Percentiles rank a stretch among this genome's conserved stretches.
Conservation (phyloP, 495 filamentous ascomycete genomes). For the Chaetomidium leptoderma region DNA sequence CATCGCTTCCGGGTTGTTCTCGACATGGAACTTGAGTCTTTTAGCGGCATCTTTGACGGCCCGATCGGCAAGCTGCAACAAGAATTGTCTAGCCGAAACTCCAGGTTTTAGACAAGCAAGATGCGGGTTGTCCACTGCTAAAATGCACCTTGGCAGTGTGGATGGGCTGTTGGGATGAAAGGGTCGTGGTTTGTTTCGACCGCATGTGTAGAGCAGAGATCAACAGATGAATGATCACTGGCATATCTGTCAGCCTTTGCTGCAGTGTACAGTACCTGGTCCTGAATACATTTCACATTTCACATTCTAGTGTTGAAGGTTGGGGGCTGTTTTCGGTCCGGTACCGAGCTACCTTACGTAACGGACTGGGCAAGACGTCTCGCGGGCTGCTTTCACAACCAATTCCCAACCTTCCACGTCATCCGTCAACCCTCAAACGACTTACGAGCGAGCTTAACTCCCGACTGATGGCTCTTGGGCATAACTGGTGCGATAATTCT, state of each 20-base stretch:
- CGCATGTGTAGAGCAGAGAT: background rate
- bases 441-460: too few species aligned
- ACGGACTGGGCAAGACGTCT: too few species aligned
- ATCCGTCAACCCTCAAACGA: background rate
- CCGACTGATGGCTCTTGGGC: background rate
- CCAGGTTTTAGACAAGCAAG: slow-evolving; percentile 5
- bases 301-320: too few species aligned
- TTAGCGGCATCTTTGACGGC: too few species aligned
- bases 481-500: background rate
- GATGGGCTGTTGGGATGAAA: background rate
- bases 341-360: too few species aligned
- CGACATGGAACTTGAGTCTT: background rate
- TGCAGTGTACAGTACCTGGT: too few species aligned
- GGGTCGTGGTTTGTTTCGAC: background rate
- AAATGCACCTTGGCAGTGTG: background rate
- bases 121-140: background rate
- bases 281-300: too few species aligned
- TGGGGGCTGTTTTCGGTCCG: too few species aligned
- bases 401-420: too few species aligned
- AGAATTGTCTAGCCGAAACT: background rate
- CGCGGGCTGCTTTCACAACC: too few species aligned
- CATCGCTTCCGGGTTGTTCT: background rate
- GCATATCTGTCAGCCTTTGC: too few species aligned
- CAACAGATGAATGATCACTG: background rate
- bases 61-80: background rate